These are phyloP conservation scores for Ampelomyces quisqualis DNA, from an alignment of 2,329 filamentous ascomycete genomes.

Conservation along the genomic window DNA sequence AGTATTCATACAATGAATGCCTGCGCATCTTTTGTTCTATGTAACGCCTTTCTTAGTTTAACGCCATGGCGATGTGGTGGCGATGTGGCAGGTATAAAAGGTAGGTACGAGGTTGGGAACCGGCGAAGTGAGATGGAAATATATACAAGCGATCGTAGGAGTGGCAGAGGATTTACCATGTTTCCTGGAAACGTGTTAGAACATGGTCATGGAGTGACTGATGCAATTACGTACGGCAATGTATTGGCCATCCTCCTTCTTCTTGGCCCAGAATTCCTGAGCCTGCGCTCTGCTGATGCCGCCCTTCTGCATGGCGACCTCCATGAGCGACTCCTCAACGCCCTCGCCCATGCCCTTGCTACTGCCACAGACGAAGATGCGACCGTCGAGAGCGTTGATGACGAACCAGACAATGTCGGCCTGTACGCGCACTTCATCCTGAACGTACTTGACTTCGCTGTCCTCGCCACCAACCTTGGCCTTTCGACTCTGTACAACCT, in stretches of 20 bases:
- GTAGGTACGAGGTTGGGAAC: background rate
- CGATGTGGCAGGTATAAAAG: background rate
- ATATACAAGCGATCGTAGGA: background rate
- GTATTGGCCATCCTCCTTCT: slow-evolving; percentile 91
- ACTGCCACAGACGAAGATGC: slow-evolving; percentile 94
- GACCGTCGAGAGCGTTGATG: slow-evolving; percentile 91
- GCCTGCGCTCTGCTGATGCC: slow-evolving; percentile 81
- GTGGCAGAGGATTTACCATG: background rate
- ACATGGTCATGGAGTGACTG: background rate
- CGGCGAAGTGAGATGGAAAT: background rate
- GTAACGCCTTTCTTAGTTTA: background rate
- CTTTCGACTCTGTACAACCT: slow-evolving; percentile 54
- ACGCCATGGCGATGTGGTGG: background rate
- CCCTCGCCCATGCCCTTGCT: slow-evolving; percentile 97
- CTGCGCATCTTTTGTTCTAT: background rate
- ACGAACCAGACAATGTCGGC: slow-evolving; percentile 98
- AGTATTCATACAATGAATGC: background rate
- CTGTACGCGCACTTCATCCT: slow-evolving; percentile 89
- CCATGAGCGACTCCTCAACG: slow-evolving; percentile 81
- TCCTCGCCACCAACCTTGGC: slow-evolving; percentile 40
- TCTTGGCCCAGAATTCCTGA: slow-evolving; percentile 82
- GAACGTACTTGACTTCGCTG: slow-evolving; percentile 83
- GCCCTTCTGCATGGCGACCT: slow-evolving; percentile 91
- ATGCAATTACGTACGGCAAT: slow-evolving; percentile 65
- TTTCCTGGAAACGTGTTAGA: background rate